Evolutionary conservation across 441 rosid species (phyloP), one percentile per base, ranked within the genome.

Genomic region (Viola pubescens): DNA sequence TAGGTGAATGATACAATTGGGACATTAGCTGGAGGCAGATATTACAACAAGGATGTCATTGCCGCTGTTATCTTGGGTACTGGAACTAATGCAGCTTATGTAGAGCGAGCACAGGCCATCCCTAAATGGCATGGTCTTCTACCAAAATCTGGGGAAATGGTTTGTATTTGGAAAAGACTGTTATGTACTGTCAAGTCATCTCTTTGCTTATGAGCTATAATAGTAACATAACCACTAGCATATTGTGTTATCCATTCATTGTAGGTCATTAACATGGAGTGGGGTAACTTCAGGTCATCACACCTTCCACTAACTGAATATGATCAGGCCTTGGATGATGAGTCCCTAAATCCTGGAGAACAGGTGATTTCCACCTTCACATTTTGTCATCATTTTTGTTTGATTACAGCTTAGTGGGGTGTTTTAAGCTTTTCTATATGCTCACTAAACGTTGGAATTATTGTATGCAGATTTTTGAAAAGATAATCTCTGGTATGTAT

Each of bases 1-100:
- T 59, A 94, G 97, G 96, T 92, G 45, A 92, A 92, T 79, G 98
- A 94, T 69, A 82, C 97, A 0, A 78, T 94, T 39, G 97, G 97
- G 60, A 94, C 97, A 63, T 74, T 94, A 51, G 98, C 94, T 58
- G 95, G 97, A 63, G 97, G 98, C 62, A 79, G 88, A 75, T 94
- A 84, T 73, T 19, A 68, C 52, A 72, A 86, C 68, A 78, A 70
- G 4, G 91, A 89, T 80, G 98, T 86, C 16, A 71, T 82, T 67
- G 91, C 79, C 47, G 98, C 95, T 54, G 91, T 94, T 55, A 89
- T 94, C 54, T 71, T 94, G 76, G 98, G 98, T 43, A 94, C 95
- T 2, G 97, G 97, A 61, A 79, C 96, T 45, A 92, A 92, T 77
- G 97, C 96, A n/a, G 97, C 97, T 9, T 92, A 89, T 64, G 89